Percentiles rank a stretch among this genome's conserved stretches.
These are phyloP conservation scores for Choiromyces venosus DNA, from an alignment of 495 filamentous ascomycete species.

Conservation along the genomic window DNA sequence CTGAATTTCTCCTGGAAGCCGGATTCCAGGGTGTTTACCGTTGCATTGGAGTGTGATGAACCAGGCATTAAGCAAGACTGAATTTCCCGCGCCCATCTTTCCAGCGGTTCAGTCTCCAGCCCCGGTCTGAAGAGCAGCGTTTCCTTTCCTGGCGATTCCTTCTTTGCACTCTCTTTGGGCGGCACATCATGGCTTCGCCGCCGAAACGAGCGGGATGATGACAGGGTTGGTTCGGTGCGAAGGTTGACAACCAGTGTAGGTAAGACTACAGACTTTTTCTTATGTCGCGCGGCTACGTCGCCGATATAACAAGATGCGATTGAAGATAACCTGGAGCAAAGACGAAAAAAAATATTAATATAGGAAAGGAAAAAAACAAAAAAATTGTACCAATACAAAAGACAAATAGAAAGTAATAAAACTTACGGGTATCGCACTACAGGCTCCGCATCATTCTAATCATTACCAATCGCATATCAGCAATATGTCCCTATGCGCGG, in stretches of 20 bases:
- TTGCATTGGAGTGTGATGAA: constrained; percentile 17
- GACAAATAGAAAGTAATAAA: constrained; percentile 7
- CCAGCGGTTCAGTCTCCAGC: constrained; percentile 25
- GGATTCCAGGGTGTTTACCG: constrained; percentile 12
- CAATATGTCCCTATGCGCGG: background rate
- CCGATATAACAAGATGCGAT: constrained; percentile 42
- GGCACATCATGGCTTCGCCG: constrained; percentile 38
- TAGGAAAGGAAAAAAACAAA: background rate
- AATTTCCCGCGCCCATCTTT: constrained; percentile 37
- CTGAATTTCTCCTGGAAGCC: constrained; percentile 26
- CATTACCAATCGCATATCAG: constrained; percentile 2
- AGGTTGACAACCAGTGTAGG: constrained; percentile 40
- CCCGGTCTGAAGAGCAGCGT: constrained; percentile 36
- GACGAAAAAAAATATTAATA: background rate
- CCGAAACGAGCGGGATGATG: constrained; percentile 37
- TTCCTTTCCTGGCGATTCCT: constrained; percentile 18
- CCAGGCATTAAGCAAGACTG: constrained; percentile 23
- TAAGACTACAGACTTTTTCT: constrained; percentile 38
- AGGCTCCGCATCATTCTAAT: constrained; percentile 37
- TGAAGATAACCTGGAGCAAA: constrained; percentile 26
- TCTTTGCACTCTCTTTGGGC: constrained; percentile 21
- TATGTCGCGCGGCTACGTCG: constrained; percentile 34
- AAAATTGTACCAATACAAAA: background rate
- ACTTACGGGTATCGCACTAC: constrained; percentile 38
- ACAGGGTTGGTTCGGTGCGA: constrained; percentile 24